A percentile compares a stretch with the other conserved stretches of the same genome.
Conservation (phyloP, 2,329 filamentous ascomycete genomes). For the Diaporthe eres region DNA sequence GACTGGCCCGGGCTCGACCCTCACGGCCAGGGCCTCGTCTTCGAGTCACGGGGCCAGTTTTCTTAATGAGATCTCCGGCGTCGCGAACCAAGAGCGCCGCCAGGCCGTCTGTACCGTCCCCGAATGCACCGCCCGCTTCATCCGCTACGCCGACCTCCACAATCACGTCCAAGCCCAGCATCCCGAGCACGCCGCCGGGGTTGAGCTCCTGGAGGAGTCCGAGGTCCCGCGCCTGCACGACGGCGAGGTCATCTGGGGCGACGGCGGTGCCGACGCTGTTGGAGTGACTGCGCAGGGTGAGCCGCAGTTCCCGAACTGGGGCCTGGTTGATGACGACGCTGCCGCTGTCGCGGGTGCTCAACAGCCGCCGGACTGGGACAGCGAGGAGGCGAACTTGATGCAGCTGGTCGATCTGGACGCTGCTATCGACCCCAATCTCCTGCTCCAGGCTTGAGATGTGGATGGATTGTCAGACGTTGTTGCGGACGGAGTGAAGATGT, state of each 20-base stretch:
- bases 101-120: constrained; percentile 58
- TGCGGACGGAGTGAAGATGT: not conserved
- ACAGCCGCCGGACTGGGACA: constrained; percentile 40
- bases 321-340: constrained; percentile 32
- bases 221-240: constrained; percentile 39
- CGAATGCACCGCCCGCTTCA: constrained; percentile 62
- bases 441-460: constrained; percentile 22
- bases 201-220: constrained; percentile 8
- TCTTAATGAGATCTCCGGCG: constrained; percentile 60
- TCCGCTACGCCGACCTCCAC: constrained; percentile 65
- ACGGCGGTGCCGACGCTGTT: not conserved
- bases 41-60: constrained; percentile 46
- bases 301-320: constrained; percentile 37
- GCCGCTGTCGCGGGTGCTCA: not conserved
- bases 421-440: constrained; percentile 36
- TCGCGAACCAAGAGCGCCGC: constrained; percentile 55
- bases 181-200: constrained; percentile 39
- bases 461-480: not conserved
- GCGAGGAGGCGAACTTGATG: constrained; percentile 48
- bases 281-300: not conserved
- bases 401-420: constrained; percentile 44
- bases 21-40: not conserved
- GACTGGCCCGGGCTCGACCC: constrained; percentile 33
- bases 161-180: constrained; percentile 57
- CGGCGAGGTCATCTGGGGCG: constrained; percentile 8